phyloP scores from a whole-genome alignment of 73 alveolate genomes.

The Symbiodinium pilosum region DNA sequence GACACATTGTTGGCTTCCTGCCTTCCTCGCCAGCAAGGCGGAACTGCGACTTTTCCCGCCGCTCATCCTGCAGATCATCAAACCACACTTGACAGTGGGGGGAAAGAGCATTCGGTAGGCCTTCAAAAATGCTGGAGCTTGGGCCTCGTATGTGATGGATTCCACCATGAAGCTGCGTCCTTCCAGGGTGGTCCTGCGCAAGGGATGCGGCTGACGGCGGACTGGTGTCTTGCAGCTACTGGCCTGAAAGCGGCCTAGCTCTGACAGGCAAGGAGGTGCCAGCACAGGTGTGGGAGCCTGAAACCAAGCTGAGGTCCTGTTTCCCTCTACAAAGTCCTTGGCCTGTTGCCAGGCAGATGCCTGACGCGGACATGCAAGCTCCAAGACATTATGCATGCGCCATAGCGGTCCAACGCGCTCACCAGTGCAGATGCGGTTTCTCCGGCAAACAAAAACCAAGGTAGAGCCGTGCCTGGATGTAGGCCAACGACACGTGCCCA shows the following conservation, averaged over 20 bases:
- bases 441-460: too few species aligned
- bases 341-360: slow-evolving; percentile 62
- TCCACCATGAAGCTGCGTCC: slow-evolving; percentile 77
- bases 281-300: too few species aligned
- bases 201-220: too few species aligned
- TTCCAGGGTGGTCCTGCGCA: slow-evolving; percentile 51
- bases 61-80: slow-evolving; percentile 41
- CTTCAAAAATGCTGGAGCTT: too few species aligned
- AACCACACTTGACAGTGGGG: too few species aligned
- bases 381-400: too few species aligned
- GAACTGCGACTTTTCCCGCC: slow-evolving; percentile 46
- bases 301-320: not conserved
- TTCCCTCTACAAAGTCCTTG: slow-evolving; percentile 63
- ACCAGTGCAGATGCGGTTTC: too few species aligned
- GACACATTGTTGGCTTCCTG: not conserved
- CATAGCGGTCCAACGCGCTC: too few species aligned
- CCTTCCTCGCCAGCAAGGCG: slow-evolving; percentile 85
- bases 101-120: too few species aligned
- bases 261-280: too few species aligned
- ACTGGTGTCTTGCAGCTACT: too few species aligned
- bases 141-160: slow-evolving; percentile 51
- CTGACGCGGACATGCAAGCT: not conserved
- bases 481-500: slow-evolving; percentile 87
- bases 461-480: slow-evolving; percentile 47
- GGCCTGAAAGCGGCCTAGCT: too few species aligned